Evolutionary conservation across 106 monocot species (phyloP), one percentile per base, ranked within the genome.

Genomic region (Triglochin maritima): DNA sequence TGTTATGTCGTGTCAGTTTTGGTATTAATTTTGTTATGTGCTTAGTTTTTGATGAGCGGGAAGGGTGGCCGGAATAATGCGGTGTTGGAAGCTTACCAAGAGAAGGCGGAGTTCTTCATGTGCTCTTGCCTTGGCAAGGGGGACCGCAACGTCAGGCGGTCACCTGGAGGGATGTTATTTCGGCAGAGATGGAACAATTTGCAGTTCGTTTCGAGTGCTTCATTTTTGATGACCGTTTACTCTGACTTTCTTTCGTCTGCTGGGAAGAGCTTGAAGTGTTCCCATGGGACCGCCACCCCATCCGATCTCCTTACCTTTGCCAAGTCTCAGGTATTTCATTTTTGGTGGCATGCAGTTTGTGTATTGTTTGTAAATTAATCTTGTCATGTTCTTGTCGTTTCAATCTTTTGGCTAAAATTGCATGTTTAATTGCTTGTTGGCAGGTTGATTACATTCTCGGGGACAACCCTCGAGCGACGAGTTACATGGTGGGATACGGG

Each of bases 401-500:
- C n/a, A n/a, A n/a, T n/a, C 52, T 52, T 52, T 52, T 0, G 9
- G 52, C 52, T 2, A 11, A 52, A 52, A 52, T 52, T 0, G 7
- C 2, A 14, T 5, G 7, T 5, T 0, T 5, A 13, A 5, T 59
- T 59, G 10, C 58, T 59, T 59, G 13, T 59, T 59, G 15, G 15
- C 50, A 93, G 84, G 85, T 91, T 45, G 90, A 90, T 66, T 91
- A 96, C 76, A 86, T 90, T 6, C 81, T 96, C 2, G 90, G 90
- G 3, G 80, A 91, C 71, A 96, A 96, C 58, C 95, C 95, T 2
- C 83, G 90, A 47, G 90, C 73, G 0, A 90, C 87, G 9, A 96
- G 95, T 65, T 96, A 96, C 83, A 90, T 96, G 90, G 90, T 96
- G 4, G 95, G 95, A 4, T 96, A 96, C 41, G 90, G 90, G 2